Conservation (phyloP, 2,329 filamentous ascomycete genomes). For the Xylariaceae sp. region DNA sequence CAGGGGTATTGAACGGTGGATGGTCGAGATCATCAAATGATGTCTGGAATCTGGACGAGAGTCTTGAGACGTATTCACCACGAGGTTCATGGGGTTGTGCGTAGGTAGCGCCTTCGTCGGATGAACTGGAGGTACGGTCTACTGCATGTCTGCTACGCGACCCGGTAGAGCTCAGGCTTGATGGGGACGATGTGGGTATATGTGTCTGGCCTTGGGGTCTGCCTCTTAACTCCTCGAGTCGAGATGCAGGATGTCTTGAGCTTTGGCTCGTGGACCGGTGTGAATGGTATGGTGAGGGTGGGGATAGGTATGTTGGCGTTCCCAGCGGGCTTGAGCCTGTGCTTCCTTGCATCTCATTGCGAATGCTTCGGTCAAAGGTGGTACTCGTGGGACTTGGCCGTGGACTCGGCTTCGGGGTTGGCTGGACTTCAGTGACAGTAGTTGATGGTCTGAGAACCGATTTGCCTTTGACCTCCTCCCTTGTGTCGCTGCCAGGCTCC, state of each 20-base stretch:
- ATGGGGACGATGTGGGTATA: conserved; percentile 27
- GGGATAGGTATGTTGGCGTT: conserved; percentile 3
- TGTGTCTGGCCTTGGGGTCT: conserved; percentile 26
- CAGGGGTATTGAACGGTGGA: conserved; percentile 2
- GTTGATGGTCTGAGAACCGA: conserved; percentile 14
- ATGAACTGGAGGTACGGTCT: conserved; percentile 26
- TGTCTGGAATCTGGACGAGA: conserved; percentile 13
- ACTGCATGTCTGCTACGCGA: conserved; percentile 19
- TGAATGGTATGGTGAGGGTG: conserved; percentile 23
- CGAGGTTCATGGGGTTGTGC: conserved; percentile 15
- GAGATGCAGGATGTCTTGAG: conserved; percentile 12
- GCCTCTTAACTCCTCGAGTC: conserved; percentile 14
- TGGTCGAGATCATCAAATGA: conserved; percentile 20
- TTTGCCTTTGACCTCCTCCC: conserved; percentile 25
- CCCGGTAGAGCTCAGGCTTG: conserved; percentile 22
- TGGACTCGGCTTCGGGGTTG: conserved; percentile 27
- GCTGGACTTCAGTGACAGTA: conserved; percentile 22
- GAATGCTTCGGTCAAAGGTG: conserved; percentile 22
- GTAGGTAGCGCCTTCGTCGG: conserved; percentile 23
- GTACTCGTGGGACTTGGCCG: conserved; percentile 22
- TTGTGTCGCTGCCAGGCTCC: conserved; percentile 22
- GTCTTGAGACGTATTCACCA: conserved; percentile 15
- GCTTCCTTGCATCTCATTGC: conserved; percentile 5
- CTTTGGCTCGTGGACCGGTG: conserved; percentile 15
- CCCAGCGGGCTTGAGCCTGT: conserved; percentile 9